phyloP scores from a whole-genome alignment of 805 yeast genomes.

The Lipomyces mesembrius region DNA sequence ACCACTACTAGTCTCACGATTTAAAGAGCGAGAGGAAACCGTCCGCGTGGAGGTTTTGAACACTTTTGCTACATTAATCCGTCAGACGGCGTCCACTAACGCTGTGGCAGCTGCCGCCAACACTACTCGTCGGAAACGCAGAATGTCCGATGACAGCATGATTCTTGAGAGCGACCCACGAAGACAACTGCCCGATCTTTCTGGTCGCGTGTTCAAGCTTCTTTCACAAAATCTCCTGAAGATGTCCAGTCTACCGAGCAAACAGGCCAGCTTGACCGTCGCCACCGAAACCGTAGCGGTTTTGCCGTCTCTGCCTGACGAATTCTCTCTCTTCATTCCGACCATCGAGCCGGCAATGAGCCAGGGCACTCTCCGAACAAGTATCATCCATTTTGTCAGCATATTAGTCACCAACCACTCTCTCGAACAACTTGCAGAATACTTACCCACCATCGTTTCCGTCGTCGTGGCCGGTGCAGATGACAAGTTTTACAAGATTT shows the following conservation, averaged over 20 bases:
- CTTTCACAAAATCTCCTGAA: constrained; percentile 29
- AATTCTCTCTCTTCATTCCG: constrained; percentile 25
- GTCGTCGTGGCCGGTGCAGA: constrained; percentile 45
- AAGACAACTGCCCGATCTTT: constrained; percentile 16
- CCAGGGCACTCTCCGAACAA: constrained; percentile 23
- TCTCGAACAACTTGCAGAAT: constrained; percentile 21
- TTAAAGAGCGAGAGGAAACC: constrained; percentile 47
- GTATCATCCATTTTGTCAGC: constrained; percentile 18
- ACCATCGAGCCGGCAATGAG: constrained; percentile 24
- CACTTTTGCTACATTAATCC: constrained; percentile 52
- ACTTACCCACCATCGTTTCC: constrained; percentile 39
- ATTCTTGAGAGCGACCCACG: constrained; percentile 26
- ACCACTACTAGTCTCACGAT: constrained; percentile 52
- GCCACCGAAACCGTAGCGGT: constrained; percentile 30
- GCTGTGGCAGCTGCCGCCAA: constrained; percentile 38
- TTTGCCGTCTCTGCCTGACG: constrained; percentile 14
- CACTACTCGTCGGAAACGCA: constrained; percentile 27
- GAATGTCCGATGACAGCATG: constrained; percentile 29
- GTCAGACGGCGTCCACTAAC: constrained; percentile 13
- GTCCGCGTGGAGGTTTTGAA: constrained; percentile 58
- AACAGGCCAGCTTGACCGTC: constrained; percentile 30
- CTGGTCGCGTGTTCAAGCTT: constrained; percentile 31
- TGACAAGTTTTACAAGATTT: constrained; percentile 47
- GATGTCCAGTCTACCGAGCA: constrained; percentile 24
- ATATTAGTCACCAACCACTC: constrained; percentile 14